Conservation (phyloP, 257 asterid genomes). For the Sherardia arvensis region DNA sequence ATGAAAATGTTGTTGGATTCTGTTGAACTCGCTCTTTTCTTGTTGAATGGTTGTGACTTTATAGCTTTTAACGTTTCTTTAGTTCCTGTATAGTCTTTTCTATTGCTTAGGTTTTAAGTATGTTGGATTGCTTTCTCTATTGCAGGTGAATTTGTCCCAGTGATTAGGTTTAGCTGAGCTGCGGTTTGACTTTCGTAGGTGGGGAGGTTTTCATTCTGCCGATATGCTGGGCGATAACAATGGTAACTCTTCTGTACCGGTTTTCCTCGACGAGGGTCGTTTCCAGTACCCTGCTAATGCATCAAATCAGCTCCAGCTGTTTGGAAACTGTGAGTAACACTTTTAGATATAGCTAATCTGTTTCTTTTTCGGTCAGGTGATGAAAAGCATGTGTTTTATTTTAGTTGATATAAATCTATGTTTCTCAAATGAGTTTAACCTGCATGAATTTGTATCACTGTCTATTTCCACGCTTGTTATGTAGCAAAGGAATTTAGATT, state of each 20-base stretch:
- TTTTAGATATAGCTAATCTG: background rate
- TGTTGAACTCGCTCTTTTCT: background rate
- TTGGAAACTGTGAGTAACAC: slow-evolving; percentile 55
- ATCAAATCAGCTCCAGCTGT: slow-evolving; percentile 56
- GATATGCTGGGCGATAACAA: slow-evolving; percentile 59
- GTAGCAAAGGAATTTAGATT: background rate
- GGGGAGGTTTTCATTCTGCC: slow-evolving; percentile 4
- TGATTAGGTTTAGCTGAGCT: slow-evolving; percentile 14
- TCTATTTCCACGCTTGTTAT: background rate
- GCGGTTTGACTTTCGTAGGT: slow-evolving; percentile 12
- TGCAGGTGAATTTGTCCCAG: slow-evolving; percentile 12
- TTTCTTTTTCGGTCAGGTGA: background rate
- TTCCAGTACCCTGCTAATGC: slow-evolving; percentile 42
- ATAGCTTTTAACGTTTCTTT: background rate
- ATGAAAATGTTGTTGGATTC: background rate
- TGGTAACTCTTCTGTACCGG: slow-evolving; percentile 33
- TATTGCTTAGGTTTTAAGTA: background rate
- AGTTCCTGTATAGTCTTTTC: too few species aligned
- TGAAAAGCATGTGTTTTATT: background rate
- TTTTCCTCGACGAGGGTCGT: slow-evolving; percentile 32
- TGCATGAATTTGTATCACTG: background rate
- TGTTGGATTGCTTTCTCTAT: background rate
- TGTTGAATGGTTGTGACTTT: background rate
- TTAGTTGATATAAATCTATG: background rate
- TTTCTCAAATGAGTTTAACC: background rate